Base-by-base conservation (phyloP, 129 eudicot species). In the Sambucus nigra region DNA sequence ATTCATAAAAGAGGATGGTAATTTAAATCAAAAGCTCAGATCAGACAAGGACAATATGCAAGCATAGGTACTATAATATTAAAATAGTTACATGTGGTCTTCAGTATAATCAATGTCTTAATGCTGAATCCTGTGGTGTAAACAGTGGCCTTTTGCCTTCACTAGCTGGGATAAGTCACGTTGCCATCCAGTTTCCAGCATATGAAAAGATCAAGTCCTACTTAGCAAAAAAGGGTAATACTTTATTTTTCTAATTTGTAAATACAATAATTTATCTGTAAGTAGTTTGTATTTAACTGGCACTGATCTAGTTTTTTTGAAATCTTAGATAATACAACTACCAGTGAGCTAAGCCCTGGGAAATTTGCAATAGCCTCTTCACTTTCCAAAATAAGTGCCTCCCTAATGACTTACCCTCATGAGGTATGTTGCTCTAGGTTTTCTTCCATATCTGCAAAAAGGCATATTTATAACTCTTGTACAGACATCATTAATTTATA, bases 131-230 rank as follows among this genome's bases (percentile, higher is more conserved):
- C 38, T 21, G 29, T 66, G 24, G 7, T 15, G 64, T 55, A 5
- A 51, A 52, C 78, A 91, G 99, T 77, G 99, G 99, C 67, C 95
- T 91, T 69, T 70, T 91, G 65, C 99, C 99, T 20, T 91, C 99
- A 13, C 73, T 91, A 39, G 98, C 95, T 47, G 98, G 99, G 58
- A 72, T 91, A 25, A 85, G 82, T 72, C 99, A 91, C 26, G 99
- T 86, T 49, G 94, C 99, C 26, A 91, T 91, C 73, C 99, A 91
- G 55, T 91, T 91, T 70, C 99, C 99, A 0, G 84, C 95, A 49
- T 91, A 91, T 61, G 99, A 91, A 69, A 72, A 66, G 70, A 74
- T 91, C 42, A 91, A 91, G 53, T 62, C 59, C 54, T 91, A 69
- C 78, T 74, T 85, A 47, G 99, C 99, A 21, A 69, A 65, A 54